Evolutionary conservation across 2,329 filamentous ascomycete genomes (phyloP).

Genomic region (Lecanoromycetidae sp.): DNA sequence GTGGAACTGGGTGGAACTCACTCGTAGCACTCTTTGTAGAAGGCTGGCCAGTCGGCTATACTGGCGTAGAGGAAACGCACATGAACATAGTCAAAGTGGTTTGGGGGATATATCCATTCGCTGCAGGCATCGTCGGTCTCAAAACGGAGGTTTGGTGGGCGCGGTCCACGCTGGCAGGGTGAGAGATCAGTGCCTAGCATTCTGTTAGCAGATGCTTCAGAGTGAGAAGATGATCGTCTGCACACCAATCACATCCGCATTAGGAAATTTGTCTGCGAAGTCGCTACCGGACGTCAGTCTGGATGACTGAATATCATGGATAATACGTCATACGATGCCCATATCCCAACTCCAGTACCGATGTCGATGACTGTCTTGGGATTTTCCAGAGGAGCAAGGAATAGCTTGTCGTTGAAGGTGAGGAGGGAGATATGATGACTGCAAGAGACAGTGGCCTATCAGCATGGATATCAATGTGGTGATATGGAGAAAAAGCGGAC

Average conservation of each 20-base stretch:
- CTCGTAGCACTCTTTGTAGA: conserved; percentile 28
- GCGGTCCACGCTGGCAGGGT: conserved; percentile 22
- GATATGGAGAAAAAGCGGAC: neutral
- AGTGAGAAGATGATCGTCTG: no score
- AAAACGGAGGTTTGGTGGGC: conserved; percentile 24
- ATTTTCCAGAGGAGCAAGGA: conserved; percentile 22
- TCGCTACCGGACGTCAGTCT: conserved; percentile 14
- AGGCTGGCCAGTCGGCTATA: conserved; percentile 25
- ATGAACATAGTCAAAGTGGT: conserved; percentile 33
- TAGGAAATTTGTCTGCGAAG: conserved; percentile 24
- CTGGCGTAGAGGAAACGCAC: conserved; percentile 29
- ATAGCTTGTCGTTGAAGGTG: conserved; percentile 21
- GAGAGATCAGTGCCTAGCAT: conserved; percentile 28
- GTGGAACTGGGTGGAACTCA: conserved; percentile 13
- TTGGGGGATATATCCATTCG: conserved; percentile 26
- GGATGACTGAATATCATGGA: neutral
- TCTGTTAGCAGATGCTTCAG: neutral
- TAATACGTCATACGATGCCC: conserved; percentile 22
- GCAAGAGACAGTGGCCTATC: no score
- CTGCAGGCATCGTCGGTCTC: conserved; percentile 27
- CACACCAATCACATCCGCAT: conserved; percentile 25
- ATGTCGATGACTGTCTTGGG: conserved; percentile 24
- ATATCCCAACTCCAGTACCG: conserved; percentile 26
- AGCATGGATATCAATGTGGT: neutral
- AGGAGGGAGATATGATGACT: conserved; percentile 18